Conservation (phyloP, 306 rosid species). For the Cucumis cinereus region DNA sequence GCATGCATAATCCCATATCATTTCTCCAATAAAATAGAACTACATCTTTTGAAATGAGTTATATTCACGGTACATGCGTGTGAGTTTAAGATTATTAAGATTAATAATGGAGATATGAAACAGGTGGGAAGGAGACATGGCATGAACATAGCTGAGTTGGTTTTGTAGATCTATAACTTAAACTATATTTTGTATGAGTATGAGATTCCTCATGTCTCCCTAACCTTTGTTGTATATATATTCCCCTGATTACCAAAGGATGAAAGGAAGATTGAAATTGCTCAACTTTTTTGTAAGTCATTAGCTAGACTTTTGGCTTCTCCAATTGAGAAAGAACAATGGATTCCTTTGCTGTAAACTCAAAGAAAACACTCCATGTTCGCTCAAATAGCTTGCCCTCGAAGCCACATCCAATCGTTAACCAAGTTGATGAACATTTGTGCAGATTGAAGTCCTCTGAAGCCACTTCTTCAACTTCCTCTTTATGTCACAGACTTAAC, state of each 20-base stretch:
- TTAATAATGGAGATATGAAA: background rate
- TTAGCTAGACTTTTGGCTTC: background rate
- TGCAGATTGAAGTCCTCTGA: slow-evolving; percentile 6
- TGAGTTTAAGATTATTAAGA: no score
- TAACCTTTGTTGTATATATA: background rate
- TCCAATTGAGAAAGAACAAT: slow-evolving; percentile 4
- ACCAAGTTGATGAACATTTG: slow-evolving; percentile 13
- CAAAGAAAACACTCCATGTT: background rate
- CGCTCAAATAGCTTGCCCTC: slow-evolving; percentile 13
- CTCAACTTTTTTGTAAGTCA: background rate
- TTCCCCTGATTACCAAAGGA: background rate
- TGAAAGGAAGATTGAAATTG: background rate
- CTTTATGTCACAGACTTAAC: slow-evolving; percentile 9
- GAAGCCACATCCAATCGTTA: slow-evolving; percentile 10
- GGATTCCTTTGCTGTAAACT: background rate
- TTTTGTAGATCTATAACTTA: slow-evolving; percentile 3
- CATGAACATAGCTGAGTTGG: slow-evolving; percentile 5
- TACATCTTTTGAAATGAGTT: background rate
- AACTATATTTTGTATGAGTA: background rate
- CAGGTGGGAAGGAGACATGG: slow-evolving; percentile 12
- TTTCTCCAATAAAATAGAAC: background rate
- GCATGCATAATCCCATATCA: background rate
- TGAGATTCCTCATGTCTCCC: slow-evolving; percentile 4
- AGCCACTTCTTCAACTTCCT: background rate
- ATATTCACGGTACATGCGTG: background rate